These are phyloP conservation scores for Candida germanica DNA, from an alignment of 805 yeast genomes.

Conservation along the genomic window DNA sequence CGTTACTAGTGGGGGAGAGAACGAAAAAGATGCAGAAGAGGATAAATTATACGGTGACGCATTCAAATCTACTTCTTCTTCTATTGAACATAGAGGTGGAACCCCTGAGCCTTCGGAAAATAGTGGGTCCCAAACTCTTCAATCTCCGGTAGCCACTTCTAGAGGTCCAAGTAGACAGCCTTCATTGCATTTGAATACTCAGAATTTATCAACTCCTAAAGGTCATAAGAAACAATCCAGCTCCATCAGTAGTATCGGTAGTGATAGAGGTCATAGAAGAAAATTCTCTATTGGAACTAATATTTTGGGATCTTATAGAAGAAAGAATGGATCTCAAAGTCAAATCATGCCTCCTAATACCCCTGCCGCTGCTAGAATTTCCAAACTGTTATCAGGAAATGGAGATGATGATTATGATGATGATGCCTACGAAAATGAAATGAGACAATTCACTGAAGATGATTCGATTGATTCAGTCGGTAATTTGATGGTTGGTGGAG, in stretches of 20 bases:
- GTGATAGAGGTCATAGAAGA: conserved; percentile 44
- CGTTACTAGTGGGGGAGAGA: conserved; percentile 16
- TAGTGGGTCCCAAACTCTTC: not conserved
- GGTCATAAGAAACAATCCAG: conserved; percentile 38
- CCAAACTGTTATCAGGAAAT: conserved; percentile 23
- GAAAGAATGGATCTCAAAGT: conserved; percentile 42
- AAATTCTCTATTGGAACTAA: conserved; percentile 63
- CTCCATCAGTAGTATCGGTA: conserved; percentile 23
- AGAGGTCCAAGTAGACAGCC: conserved; percentile 36
- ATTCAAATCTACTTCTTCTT: conserved; percentile 31
- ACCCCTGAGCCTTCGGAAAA: conserved; percentile 24
- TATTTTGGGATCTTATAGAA: conserved; percentile 46
- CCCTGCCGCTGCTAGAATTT: conserved; percentile 48
- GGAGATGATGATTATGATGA: conserved; percentile 26
- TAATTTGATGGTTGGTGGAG: conserved; percentile 46
- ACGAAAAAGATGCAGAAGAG: conserved; percentile 26
- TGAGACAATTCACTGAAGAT: conserved; percentile 40
- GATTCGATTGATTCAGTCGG: conserved; percentile 60
- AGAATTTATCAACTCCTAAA: conserved; percentile 25
- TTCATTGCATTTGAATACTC: conserved; percentile 32
- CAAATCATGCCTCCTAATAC: conserved; percentile 49
- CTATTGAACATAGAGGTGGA: conserved; percentile 16
- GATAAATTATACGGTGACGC: conserved; percentile 39
- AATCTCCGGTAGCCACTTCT: conserved; percentile 4
- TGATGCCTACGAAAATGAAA: conserved; percentile 26